These are phyloP conservation scores for Puccinia hordei DNA, from an alignment of 1,284 basidiomycete species.

Conservation along the genomic window DNA sequence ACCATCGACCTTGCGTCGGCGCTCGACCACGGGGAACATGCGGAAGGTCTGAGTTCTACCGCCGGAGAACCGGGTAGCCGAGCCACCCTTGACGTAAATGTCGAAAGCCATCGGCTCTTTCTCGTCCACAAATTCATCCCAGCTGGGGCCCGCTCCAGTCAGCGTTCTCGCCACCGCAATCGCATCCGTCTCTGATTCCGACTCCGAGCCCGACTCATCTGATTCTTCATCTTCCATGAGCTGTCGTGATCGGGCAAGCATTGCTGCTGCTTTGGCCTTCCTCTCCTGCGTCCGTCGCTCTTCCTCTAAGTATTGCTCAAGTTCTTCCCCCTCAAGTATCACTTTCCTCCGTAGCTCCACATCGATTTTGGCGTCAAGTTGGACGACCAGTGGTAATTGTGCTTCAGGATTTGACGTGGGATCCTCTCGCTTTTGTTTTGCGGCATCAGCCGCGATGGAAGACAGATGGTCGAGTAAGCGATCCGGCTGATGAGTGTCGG, in stretches of 20 bases:
- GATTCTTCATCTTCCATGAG: slow-evolving; percentile 79
- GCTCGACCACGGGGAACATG: slow-evolving; percentile 96
- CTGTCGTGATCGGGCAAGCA: slow-evolving; percentile 76
- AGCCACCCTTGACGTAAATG: slow-evolving; percentile 90
- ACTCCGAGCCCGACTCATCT: slow-evolving; percentile 60
- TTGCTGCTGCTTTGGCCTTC: slow-evolving; percentile 81
- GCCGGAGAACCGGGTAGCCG: slow-evolving; percentile 69
- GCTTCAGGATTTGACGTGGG: slow-evolving; percentile 54
- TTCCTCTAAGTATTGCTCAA: slow-evolving; percentile 76
- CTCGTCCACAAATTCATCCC: slow-evolving; percentile 57
- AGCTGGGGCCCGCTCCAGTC: slow-evolving; percentile 58
- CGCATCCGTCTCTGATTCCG: slow-evolving; percentile 38
- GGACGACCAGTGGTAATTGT: slow-evolving; percentile 24
- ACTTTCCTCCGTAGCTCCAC: slow-evolving; percentile 84
- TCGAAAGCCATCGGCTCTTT: slow-evolving; percentile 75
- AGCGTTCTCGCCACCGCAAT: slow-evolving; percentile 55
- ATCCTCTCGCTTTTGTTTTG: slow-evolving; percentile 61
- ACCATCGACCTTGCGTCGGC: slow-evolving; percentile 85
- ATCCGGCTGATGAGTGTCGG: slow-evolving; percentile 70
- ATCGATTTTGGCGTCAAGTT: slow-evolving; percentile 67
- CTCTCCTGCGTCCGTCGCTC: slow-evolving; percentile 80
- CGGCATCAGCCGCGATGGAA: slow-evolving; percentile 80
- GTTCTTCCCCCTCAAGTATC: slow-evolving; percentile 66
- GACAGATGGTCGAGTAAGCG: slow-evolving; percentile 79
- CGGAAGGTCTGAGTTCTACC: slow-evolving; percentile 86